Evolutionary conservation across 1,284 basidiomycete species (phyloP), one percentile per base, ranked within the genome.

Genomic region (Takashimella koratensis): DNA sequence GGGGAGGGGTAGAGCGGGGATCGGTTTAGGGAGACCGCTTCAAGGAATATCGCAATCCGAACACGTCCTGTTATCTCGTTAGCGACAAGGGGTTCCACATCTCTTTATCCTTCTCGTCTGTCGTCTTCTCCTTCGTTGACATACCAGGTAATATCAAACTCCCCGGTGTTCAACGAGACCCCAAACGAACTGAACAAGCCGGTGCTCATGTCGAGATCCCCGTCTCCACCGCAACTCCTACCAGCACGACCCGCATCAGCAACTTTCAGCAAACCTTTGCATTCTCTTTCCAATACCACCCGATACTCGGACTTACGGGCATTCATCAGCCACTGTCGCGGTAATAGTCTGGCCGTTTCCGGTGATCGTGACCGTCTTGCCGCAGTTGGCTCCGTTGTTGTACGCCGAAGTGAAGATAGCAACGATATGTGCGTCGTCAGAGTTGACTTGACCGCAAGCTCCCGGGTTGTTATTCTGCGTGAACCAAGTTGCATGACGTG

Each of bases 161-260:
- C 23, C 11, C 45, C 45, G 5, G 23, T 25, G n/a, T 46, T 26
- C 8, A 46, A 22, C 11, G 45, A 16, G 19, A 22, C 45, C 5
- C 45, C 45, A 26, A 46, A 46, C 19, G 45, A 21, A 10, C 13
- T 20, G 45, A 46, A 46, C 10, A 46, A 26, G 16, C 45, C 45
- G 5, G 5, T 26, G 8, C 13, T n/a, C 45, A 46, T 26, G 24
- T 46, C 45, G 10, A 46, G 24, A 21, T 19, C 16, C n/a, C 45
- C n/a, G 24, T 12, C 11, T 16, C 24, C 45, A 25, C 24, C 45
- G 45, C 45, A 26, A 21, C 21, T 46, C 45, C 45, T 46, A 22
- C n/a, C n/a, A n/a, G n/a, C n/a, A n/a, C n/a, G n/a, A n/a, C n/a
- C n/a, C n/a, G n/a, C n/a, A n/a, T n/a, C n/a, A n/a, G n/a, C n/a